Evolutionary conservation across 176 grass and related monocot species (phyloP), one percentile per base, ranked within the genome.

Genomic region (Dactylis glomerata): DNA sequence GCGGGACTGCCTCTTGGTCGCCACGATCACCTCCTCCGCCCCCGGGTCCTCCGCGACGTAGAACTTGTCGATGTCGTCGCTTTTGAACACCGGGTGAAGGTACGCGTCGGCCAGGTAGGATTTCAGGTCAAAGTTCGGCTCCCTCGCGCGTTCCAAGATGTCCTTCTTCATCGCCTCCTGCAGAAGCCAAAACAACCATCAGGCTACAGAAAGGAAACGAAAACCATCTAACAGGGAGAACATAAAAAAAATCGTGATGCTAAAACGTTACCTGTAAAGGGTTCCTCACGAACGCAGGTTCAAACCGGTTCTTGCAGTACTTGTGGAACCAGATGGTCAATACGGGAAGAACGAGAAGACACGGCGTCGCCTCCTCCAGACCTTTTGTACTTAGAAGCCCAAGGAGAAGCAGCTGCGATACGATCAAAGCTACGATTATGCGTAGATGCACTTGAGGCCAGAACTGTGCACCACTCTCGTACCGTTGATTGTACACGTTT

Each of bases 131-230:
- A 99, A 81, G 57, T 78, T 99, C n/a, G 96, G 96, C 77, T 99
- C 96, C 84, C 89, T 93, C 5, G 96, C 93, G 5, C 57, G 90
- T 76, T 99, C 96, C 14, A 99, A 68, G 8, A 91, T 99, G 73
- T 99, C 96, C 67, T 96, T 98, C 91, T 84, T 92, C 96, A 96
- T 99, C 26, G 96, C 96, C 88, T 99, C 96, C 96, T 99, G 85
- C 27, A 3, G 33, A 74, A 4, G 20, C 36, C 83, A 55, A 42
- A 38, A 31, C 54, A 3, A 5, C 0, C 13, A 14, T 37, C 33
- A 56, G 51, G 0, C 52, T 17, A 7, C 37, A 31, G 23, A 40
- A 8, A 1, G 4, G 14, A 61, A 10, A 31, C 5, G 45, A 49
- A 3, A 75, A 8, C 6, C 75, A 38, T 9, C 20, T 10, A 0